Evolutionary conservation across 164 flowering plant species (phyloP).

Genomic region (Liriodendron chinense): DNA sequence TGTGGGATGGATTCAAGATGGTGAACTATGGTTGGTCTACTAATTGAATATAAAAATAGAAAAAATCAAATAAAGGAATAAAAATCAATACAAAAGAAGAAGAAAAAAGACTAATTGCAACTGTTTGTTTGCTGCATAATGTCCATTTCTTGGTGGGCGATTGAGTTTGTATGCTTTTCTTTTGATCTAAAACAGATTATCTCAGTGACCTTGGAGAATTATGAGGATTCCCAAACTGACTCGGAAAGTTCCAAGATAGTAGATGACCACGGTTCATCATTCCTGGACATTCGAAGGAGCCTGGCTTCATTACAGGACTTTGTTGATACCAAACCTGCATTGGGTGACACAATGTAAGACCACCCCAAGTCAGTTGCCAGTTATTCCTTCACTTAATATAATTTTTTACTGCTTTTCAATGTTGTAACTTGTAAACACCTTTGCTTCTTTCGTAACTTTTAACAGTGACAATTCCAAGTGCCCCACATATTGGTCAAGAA

Average conservation of each 20-base stretch:
- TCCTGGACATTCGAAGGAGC: constrained; percentile 25
- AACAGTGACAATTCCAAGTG: constrained; percentile 55
- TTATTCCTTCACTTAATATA: background rate
- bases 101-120: too few species aligned
- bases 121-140: too few species aligned
- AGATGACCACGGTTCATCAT: constrained; percentile 26
- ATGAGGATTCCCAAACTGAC: constrained; percentile 33
- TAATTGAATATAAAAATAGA: too few species aligned
- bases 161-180: background rate
- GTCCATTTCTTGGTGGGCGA: too few species aligned
- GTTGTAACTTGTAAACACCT: background rate
- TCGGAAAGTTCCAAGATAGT: constrained; percentile 27
- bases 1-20: too few species aligned
- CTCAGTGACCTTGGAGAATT: constrained; percentile 72
- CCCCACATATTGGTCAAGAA: constrained; percentile 81
- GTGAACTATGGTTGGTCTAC: too few species aligned
- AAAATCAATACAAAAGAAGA: too few species aligned
- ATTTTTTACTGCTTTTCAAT: background rate
- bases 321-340: constrained; percentile 24
- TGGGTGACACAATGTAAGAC: constrained; percentile 44
- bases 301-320: constrained; percentile 25
- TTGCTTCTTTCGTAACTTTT: constrained; percentile 9
- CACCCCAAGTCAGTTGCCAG: background rate
- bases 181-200: constrained; percentile 51
- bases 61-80: too few species aligned